These are phyloP conservation scores for Sugiyamaella grinbergsii DNA, from an alignment of 1,139 yeast genomes.

Conservation along the genomic window DNA sequence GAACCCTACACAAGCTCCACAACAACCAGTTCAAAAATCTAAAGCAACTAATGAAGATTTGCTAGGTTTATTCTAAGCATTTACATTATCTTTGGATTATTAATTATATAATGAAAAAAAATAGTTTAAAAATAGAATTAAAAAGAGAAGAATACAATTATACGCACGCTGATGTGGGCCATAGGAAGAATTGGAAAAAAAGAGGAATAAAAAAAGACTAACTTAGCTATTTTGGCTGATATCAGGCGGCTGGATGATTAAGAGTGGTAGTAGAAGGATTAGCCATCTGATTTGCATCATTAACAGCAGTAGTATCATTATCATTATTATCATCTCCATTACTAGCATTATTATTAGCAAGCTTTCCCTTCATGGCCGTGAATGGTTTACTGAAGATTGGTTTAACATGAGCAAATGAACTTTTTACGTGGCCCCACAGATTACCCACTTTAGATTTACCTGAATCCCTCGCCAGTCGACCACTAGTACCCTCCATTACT, in stretches of 20 bases:
- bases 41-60: constrained; percentile 51
- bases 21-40: constrained; percentile 20
- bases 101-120: constrained; percentile 2
- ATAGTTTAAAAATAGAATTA: constrained; percentile 1
- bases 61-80: constrained; percentile 55
- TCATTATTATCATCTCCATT: background rate
- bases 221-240: background rate
- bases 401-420: constrained; percentile 5
- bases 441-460: background rate
- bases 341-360: background rate
- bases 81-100: background rate
- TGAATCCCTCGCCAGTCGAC: background rate
- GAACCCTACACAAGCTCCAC: constrained; percentile 28
- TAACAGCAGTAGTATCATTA: background rate
- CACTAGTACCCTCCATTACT: background rate
- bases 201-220: background rate
- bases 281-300: too few relatives aligned
- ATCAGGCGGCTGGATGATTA: too few relatives aligned
- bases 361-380: background rate
- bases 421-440: constrained; percentile 7
- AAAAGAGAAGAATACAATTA: background rate
- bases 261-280: too few relatives aligned
- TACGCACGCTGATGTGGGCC: too few relatives aligned
- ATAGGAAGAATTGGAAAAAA: too few relatives aligned
- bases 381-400: constrained; percentile 1